Percentiles rank a stretch among this genome's conserved stretches.
Evolutionary conservation across 306 rosid genomes (phyloP).

Genomic region (Dryas octopetala): DNA sequence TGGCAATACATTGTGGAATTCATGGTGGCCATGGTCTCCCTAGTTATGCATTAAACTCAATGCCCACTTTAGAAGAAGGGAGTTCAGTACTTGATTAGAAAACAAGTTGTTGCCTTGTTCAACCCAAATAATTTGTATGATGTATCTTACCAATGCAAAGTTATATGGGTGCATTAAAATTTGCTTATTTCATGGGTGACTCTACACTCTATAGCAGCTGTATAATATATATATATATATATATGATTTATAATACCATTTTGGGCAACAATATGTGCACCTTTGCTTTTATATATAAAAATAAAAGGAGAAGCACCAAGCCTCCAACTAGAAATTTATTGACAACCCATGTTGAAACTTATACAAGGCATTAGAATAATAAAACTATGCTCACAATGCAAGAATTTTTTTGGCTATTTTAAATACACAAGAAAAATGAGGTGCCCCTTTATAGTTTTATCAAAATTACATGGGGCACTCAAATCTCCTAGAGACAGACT

Average conservation of each 20-base stretch:
- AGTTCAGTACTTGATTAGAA: neutral
- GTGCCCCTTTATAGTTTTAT: neutral
- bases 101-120: neutral
- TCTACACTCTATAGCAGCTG: constrained; percentile 5
- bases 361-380: constrained; percentile 2
- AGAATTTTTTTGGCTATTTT: neutral
- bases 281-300: too few relatives aligned
- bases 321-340: neutral
- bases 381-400: neutral
- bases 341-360: neutral
- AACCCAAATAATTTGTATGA: constrained; percentile 1
- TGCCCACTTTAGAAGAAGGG: neutral
- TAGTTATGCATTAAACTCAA: neutral
- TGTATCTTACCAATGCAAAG: neutral
- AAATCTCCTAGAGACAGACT: neutral
- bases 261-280: constrained; percentile 1
- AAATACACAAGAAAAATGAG: neutral
- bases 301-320: too few relatives aligned
- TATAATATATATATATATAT: neutral
- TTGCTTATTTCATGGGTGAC: constrained; percentile 6
- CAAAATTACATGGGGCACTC: neutral
- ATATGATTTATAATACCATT: constrained; percentile 1
- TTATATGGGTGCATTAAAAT: neutral
- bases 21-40: neutral
- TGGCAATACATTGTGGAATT: neutral